Evolutionary conservation across 129 eudicot species (phyloP).

Genomic region (Artemisia tridentata): DNA sequence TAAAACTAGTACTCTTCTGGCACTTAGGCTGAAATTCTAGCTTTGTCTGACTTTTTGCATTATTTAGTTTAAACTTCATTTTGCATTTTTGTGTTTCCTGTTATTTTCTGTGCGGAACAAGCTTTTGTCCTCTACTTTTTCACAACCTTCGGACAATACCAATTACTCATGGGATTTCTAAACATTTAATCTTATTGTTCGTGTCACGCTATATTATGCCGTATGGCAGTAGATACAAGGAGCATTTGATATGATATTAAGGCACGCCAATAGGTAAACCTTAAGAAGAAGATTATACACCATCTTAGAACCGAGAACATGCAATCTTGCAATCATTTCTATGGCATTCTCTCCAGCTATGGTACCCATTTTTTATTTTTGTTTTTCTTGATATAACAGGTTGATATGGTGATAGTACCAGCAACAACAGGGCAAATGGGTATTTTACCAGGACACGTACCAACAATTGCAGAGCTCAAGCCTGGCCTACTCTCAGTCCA

Average conservation of each 20-base stretch:
- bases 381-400: constrained; percentile 38
- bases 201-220: neutral
- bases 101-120: too few species aligned
- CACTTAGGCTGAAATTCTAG: too few species aligned
- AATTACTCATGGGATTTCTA: neutral
- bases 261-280: neutral
- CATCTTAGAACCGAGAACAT: too few species aligned
- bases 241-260: neutral
- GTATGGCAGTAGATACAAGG: neutral
- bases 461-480: constrained; percentile 79
- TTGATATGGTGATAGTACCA: constrained; percentile 79
- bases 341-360: neutral
- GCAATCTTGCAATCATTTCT: neutral
- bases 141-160: neutral
- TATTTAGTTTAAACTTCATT: too few species aligned
- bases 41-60: too few species aligned
- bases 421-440: constrained; percentile 88
- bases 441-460: constrained; percentile 75
- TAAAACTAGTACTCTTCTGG: too few species aligned
- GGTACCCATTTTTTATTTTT: neutral
- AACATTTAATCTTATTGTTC: neutral
- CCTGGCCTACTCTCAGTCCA: constrained; percentile 73
- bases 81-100: too few species aligned
- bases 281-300: neutral
- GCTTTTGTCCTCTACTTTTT: neutral